phyloP scores from a whole-genome alignment of 2,329 filamentous ascomycete species.

The Microsporum canis region DNA sequence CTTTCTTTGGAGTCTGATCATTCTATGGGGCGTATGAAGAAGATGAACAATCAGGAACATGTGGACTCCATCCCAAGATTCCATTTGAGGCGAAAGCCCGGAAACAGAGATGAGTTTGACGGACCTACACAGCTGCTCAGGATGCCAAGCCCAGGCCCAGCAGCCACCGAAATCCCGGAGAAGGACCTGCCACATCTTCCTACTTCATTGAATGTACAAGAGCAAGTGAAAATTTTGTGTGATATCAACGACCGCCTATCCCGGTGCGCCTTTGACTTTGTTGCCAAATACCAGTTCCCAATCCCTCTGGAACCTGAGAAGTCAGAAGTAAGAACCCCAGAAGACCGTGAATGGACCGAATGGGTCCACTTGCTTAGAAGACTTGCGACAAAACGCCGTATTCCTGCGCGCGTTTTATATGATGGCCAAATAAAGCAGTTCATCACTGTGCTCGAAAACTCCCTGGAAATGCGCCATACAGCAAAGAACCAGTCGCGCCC shows the following conservation, averaged over 20 bases:
- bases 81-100: slow-evolving; percentile 50
- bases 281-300: slow-evolving; percentile 83
- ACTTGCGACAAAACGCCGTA: slow-evolving; percentile 72
- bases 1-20: slow-evolving; percentile 27
- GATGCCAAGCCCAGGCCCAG: slow-evolving; percentile 55
- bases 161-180: slow-evolving; percentile 64
- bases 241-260: slow-evolving; percentile 76
- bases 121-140: slow-evolving; percentile 74
- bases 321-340: slow-evolving; percentile 60
- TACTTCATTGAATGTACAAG: slow-evolving; percentile 68
- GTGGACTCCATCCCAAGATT: slow-evolving; percentile 25
- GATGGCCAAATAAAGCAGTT: slow-evolving; percentile 87
- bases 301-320: slow-evolving; percentile 75
- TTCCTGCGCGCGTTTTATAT: slow-evolving; percentile 72
- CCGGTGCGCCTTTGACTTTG: slow-evolving; percentile 79
- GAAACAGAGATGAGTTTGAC: slow-evolving; percentile 81
- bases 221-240: slow-evolving; percentile 70
- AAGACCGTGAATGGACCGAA: slow-evolving; percentile 80
- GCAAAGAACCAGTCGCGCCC: slow-evolving; percentile 73
- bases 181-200: slow-evolving; percentile 71
- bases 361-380: slow-evolving; percentile 83
- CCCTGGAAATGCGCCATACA: slow-evolving; percentile 74
- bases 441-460: slow-evolving; percentile 79
- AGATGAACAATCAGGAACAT: slow-evolving; percentile 23
- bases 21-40: slow-evolving; percentile 27